These are phyloP conservation scores for Vachellia pachyceras DNA, from an alignment of 306 rosid species.

Conservation along the genomic window DNA sequence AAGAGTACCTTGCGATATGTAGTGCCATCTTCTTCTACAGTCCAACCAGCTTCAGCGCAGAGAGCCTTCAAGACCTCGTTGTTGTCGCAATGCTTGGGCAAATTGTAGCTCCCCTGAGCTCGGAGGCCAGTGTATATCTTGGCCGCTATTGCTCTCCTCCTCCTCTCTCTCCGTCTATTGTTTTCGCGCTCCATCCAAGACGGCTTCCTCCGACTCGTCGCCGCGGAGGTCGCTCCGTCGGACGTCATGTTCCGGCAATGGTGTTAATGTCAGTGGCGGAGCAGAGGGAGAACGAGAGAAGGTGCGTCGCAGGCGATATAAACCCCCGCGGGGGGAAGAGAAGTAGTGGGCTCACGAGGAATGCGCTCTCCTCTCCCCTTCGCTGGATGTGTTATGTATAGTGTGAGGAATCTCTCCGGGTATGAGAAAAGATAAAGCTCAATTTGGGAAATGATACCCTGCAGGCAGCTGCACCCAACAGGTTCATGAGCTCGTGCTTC, in stretches of 20 bases:
- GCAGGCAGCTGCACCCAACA: background rate
- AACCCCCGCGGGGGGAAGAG: slow-evolving; percentile 37
- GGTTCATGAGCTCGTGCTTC: slow-evolving; percentile 8
- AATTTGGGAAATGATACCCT: background rate
- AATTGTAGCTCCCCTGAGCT: slow-evolving; percentile 78
- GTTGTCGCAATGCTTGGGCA: slow-evolving; percentile 89
- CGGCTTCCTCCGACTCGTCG: slow-evolving; percentile 68
- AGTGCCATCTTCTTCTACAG: slow-evolving; percentile 87
- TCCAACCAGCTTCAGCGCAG: slow-evolving; percentile 90
- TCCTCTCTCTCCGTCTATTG: slow-evolving; percentile 76
- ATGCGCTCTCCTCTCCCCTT: slow-evolving; percentile 48
- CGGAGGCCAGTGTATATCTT: slow-evolving; percentile 83
- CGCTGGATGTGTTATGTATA: slow-evolving; percentile 43
- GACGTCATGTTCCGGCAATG: slow-evolving; percentile 70
- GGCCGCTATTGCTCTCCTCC: slow-evolving; percentile 78
- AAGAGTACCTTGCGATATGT: slow-evolving; percentile 76
- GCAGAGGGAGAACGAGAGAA: background rate
- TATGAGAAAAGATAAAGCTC: slow-evolving; percentile 37
- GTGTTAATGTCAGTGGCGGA: background rate
- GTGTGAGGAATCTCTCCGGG: slow-evolving; percentile 44
- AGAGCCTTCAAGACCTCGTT: slow-evolving; percentile 89
- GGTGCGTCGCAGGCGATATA: slow-evolving; percentile 52
- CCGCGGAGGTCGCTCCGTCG: slow-evolving; percentile 79
- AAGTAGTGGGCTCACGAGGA: slow-evolving; percentile 60
- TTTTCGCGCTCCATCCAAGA: slow-evolving; percentile 97